Percentiles rank a stretch among this genome's conserved stretches.
Evolutionary conservation across 2,329 filamentous ascomycete species (phyloP).

Genomic region (Paramyrothecium sp.): DNA sequence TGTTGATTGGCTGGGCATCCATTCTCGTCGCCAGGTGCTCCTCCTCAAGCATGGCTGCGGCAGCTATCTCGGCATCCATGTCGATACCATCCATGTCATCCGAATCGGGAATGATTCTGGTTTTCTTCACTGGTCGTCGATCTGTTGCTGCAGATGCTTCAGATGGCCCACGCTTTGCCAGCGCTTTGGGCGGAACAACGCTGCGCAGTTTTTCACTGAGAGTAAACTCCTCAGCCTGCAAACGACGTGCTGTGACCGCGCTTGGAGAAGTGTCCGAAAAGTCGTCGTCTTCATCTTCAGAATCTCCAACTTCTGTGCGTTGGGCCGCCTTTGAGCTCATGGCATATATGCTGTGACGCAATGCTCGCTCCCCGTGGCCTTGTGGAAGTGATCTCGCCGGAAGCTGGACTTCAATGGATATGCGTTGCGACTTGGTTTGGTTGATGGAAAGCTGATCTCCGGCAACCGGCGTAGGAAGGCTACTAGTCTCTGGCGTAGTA

Average conservation of each 20-base stretch:
- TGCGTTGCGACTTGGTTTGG: not conserved
- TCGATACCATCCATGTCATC: conserved; percentile 29
- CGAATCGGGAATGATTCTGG: conserved; percentile 25
- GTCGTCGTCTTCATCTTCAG: conserved; percentile 34
- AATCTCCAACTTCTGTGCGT: conserved; percentile 35
- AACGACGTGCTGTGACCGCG: conserved; percentile 28
- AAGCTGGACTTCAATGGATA: conserved; percentile 26
- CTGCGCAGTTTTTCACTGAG: too few relatives aligned
- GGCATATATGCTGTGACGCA: conserved; percentile 44
- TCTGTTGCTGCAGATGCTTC: conserved; percentile 13
- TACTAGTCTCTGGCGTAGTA: conserved; percentile 36
- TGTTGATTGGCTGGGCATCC: not conserved
- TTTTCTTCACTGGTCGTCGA: conserved; percentile 26
- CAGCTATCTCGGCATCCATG: conserved; percentile 23
- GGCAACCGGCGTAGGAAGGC: conserved; percentile 30
- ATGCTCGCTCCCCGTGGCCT: conserved; percentile 23
- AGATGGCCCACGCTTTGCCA: conserved; percentile 22
- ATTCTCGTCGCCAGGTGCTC: not conserved
- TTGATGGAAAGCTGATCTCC: conserved; percentile 9
- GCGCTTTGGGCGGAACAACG: conserved; percentile 3
- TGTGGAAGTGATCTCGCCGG: conserved; percentile 15
- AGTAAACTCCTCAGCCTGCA: conserved; percentile 30
- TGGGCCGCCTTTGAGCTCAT: conserved; percentile 39
- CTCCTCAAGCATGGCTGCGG: not conserved
- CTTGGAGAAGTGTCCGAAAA: conserved; percentile 21